These are phyloP conservation scores for Nyctanthes arbortristis DNA, from an alignment of 257 asterid genomes.

Conservation along the genomic window DNA sequence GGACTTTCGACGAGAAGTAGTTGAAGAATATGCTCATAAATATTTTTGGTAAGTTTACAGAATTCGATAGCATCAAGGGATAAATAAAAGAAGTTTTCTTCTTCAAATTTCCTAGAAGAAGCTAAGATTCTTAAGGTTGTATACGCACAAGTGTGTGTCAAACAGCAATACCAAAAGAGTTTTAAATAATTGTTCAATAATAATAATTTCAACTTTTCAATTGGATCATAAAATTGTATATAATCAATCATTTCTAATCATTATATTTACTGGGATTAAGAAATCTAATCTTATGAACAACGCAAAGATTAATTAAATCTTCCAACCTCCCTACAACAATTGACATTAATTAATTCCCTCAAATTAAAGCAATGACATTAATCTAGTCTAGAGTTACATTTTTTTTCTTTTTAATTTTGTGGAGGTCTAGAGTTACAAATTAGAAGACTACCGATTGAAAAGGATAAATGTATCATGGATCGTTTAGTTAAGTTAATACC, in stretches of 20 bases:
- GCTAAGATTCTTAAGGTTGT: background rate
- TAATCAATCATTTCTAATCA: conserved; percentile 1
- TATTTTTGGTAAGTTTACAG: too few species aligned
- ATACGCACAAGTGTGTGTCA: background rate
- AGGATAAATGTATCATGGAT: background rate
- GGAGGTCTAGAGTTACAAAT: too few species aligned
- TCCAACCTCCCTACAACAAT: background rate
- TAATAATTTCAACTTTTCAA: background rate
- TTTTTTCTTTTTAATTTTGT: too few species aligned
- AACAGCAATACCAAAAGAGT: background rate
- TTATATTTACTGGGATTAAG: background rate
- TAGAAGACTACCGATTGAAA: too few species aligned
- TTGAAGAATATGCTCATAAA: background rate
- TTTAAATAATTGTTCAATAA: background rate
- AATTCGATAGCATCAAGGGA: too few species aligned
- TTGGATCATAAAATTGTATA: background rate
- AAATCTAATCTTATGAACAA: background rate
- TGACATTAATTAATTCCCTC: background rate
- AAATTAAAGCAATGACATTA: background rate
- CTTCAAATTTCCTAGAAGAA: background rate
- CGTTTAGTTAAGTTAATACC: background rate
- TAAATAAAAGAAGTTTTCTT: too few species aligned
- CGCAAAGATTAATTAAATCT: background rate
- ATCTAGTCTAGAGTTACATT: background rate
- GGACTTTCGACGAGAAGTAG: background rate